phyloP scores from a whole-genome alignment of 768 basidiomycete species.

The Russula virescens region DNA sequence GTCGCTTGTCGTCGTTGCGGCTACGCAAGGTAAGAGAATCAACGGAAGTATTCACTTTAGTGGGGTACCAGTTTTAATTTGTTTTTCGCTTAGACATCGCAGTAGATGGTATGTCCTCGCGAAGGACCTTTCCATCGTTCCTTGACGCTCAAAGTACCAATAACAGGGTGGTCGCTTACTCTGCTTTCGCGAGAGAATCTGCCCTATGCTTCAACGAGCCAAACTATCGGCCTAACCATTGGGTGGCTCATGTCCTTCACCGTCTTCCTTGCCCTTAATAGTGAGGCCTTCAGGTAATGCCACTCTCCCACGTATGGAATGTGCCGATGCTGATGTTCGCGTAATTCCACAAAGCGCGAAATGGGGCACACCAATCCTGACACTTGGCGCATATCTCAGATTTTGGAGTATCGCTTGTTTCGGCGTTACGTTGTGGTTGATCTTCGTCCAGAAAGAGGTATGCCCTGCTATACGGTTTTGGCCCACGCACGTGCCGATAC shows the following conservation, averaged over 20 bases:
- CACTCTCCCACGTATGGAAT: conserved; percentile 33
- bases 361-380: conserved; percentile 72
- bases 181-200: conserved; percentile 88
- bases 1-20: conserved; percentile 89
- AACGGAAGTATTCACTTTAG: not conserved
- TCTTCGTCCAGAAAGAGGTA: conserved; percentile 89
- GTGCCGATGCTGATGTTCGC: not conserved
- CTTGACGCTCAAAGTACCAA: conserved; percentile 17
- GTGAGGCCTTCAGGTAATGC: conserved; percentile 66
- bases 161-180: conserved; percentile 70
- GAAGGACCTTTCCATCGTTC: conserved; percentile 32
- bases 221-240: conserved; percentile 93
- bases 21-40: conserved; percentile 76
- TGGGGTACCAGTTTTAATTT: conserved; percentile 18
- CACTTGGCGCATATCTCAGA: conserved; percentile 71
- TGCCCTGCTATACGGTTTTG: conserved; percentile 21
- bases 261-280: conserved; percentile 95
- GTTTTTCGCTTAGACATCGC: conserved; percentile 73
- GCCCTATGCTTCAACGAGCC: conserved; percentile 95
- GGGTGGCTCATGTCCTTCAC: conserved; percentile 97
- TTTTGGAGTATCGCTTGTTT: conserved; percentile 84
- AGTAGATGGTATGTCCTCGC: conserved; percentile 70
- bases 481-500: not conserved
- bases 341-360: conserved; percentile 41
- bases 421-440: conserved; percentile 80